Conservation (phyloP, 2,329 filamentous ascomycete genomes). For the Corynespora cassiicola region DNA sequence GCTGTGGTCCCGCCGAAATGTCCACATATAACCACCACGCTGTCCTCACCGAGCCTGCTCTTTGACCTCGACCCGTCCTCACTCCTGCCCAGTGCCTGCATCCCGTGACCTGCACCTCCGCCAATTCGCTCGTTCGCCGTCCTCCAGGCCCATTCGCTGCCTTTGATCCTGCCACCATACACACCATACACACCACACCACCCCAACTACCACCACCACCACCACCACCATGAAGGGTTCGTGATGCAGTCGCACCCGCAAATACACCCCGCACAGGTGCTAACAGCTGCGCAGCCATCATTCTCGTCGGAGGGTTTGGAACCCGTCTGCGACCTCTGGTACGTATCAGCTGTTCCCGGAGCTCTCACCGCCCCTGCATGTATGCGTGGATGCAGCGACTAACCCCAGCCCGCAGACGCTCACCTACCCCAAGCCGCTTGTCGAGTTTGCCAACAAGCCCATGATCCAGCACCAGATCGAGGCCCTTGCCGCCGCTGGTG, state of each 20-base stretch:
- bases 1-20: constrained; percentile 8
- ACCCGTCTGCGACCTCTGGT: constrained; percentile 96
- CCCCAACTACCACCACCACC: constrained; percentile 21
- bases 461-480: constrained; percentile 99
- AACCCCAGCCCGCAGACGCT: constrained; percentile 71
- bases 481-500: constrained; percentile 88
- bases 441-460: constrained; percentile 98
- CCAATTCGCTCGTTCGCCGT: constrained; percentile 15
- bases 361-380: constrained; percentile 24
- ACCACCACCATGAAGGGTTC: constrained; percentile 49
- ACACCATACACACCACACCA: constrained; percentile 6
- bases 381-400: constrained; percentile 22
- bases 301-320: constrained; percentile 98
- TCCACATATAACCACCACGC: constrained; percentile 28
- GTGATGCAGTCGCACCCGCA: constrained; percentile 14
- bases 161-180: constrained; percentile 13
- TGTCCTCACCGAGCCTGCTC: constrained; percentile 29
- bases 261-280: constrained; percentile 1
- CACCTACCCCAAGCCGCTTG: constrained; percentile 94
- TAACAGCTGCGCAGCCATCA: constrained; percentile 71
- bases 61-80: constrained; percentile 21
- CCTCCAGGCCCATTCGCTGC: constrained; percentile 21
- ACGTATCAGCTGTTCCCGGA: constrained; percentile 43
- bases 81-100: constrained; percentile 5
- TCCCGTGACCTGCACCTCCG: constrained; percentile 8